These are phyloP conservation scores for Coemansia sp. DNA, from an alignment of 192 early-diverging fungal species.

Conservation along the genomic window DNA sequence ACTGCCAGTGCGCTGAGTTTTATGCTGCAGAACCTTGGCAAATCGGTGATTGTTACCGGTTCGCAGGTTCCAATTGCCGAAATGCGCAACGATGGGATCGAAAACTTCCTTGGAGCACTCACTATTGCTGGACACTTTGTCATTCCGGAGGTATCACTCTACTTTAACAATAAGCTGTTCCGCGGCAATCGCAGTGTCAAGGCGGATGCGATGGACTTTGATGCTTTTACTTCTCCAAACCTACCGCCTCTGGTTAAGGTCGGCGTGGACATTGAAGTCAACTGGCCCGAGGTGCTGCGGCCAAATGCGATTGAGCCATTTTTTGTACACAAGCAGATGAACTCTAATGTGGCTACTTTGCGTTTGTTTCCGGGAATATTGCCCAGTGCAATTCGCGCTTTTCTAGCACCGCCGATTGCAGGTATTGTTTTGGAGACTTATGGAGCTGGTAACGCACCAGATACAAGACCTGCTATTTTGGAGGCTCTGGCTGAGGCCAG, in stretches of 20 bases:
- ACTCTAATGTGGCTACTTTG: slow-evolving; percentile 82
- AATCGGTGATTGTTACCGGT: slow-evolving; percentile 96
- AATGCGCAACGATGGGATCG: slow-evolving; percentile 95
- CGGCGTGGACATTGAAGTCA: slow-evolving; percentile 94
- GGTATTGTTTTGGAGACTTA: slow-evolving; percentile 96
- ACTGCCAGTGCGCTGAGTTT: slow-evolving; percentile 89
- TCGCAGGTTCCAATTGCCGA: slow-evolving; percentile 97
- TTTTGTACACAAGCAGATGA: slow-evolving; percentile 78
- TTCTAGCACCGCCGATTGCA: slow-evolving; percentile 78
- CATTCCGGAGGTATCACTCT: slow-evolving; percentile 92
- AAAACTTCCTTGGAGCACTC: slow-evolving; percentile 92
- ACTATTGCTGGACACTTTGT: slow-evolving; percentile 98
- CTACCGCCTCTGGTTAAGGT: slow-evolving; percentile 85
- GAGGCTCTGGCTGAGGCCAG: slow-evolving; percentile 79
- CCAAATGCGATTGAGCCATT: slow-evolving; percentile 85
- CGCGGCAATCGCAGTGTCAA: slow-evolving; percentile 87
- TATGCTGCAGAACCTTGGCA: slow-evolving; percentile 95
- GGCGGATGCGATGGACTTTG: slow-evolving; percentile 75
- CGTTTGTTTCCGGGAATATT: slow-evolving; percentile 95
- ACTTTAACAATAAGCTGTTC: slow-evolving; percentile 91
- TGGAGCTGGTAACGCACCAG: slow-evolving; percentile 95
- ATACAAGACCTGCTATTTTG: slow-evolving; percentile 83
- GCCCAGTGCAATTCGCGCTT: slow-evolving; percentile 79
- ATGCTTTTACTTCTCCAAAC: slow-evolving; percentile 87
- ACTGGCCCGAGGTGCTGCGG: slow-evolving; percentile 82